Conservation (phyloP, 352 stramenopile species). For the Plasmopara halstedii region DNA sequence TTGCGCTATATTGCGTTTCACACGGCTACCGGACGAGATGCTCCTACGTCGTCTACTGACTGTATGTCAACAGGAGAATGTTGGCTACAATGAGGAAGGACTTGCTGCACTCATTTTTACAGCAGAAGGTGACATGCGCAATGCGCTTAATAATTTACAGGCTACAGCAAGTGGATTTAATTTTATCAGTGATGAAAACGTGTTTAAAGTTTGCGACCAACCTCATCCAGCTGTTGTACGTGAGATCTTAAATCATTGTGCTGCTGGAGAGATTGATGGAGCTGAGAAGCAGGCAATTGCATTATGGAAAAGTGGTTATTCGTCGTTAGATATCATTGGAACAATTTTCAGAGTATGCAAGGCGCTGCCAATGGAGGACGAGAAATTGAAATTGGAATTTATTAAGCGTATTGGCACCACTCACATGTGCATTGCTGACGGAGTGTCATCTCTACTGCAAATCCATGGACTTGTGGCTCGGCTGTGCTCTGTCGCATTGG, state of each 20-base stretch:
- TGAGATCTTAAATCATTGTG: constrained; percentile 59
- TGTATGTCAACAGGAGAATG: constrained; percentile 91
- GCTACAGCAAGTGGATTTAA: constrained; percentile 93
- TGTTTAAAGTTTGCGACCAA: constrained; percentile 95
- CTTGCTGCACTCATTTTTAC: constrained; percentile 98
- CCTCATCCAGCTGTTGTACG: constrained; percentile 89
- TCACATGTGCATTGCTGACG: constrained; percentile 95
- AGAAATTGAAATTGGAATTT: constrained; percentile 85
- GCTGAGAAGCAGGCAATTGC: constrained; percentile 70
- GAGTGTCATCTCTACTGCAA: constrained; percentile 89
- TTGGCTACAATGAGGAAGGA: constrained; percentile 84
- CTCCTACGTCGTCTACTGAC: constrained; percentile 90
- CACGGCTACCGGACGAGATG: constrained; percentile 92
- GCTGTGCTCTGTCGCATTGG: constrained; percentile 41
- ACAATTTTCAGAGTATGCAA: constrained; percentile 97
- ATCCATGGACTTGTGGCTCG: constrained; percentile 90
- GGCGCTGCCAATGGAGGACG: constrained; percentile 64
- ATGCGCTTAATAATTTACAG: constrained; percentile 98
- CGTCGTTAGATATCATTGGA: constrained; percentile 95
- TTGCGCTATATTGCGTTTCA: constrained; percentile 97
- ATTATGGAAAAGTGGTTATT: constrained; percentile 89
- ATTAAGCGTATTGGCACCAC: constrained; percentile 84
- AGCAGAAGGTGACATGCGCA: constrained; percentile 98
- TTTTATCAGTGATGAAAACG: constrained; percentile 92
- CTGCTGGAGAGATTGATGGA: constrained; percentile 74